phyloP scores from a whole-genome alignment of 2,329 filamentous ascomycete genomes.

The Magnaporthiopsis poae region DNA sequence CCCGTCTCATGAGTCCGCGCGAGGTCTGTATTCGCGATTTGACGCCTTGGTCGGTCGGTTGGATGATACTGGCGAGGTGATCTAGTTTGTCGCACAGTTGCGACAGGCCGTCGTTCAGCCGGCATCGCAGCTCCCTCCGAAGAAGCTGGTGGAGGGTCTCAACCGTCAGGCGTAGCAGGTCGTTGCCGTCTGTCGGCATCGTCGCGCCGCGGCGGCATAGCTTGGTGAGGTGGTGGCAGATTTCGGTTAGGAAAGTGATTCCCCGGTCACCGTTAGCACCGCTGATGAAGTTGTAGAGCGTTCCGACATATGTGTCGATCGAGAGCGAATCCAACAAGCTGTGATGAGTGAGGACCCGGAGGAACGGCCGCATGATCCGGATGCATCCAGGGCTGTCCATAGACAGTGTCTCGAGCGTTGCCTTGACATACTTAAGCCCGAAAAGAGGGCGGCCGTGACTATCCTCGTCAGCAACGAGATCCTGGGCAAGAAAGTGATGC shows the following conservation, averaged over 20 bases:
- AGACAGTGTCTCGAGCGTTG: not conserved
- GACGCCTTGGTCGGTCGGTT: too few species aligned
- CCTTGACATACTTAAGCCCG: not conserved
- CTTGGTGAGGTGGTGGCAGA: constrained; percentile 14
- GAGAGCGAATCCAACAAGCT: constrained; percentile 26
- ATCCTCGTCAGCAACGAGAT: not conserved
- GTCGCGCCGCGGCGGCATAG: not conserved
- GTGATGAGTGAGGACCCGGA: constrained; percentile 24
- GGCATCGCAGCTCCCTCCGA: not conserved
- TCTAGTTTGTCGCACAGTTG: not conserved
- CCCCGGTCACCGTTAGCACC: constrained; percentile 22
- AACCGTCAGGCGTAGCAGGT: not conserved
- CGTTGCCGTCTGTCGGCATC: not conserved
- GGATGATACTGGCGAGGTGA: not conserved
- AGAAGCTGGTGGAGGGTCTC: constrained; percentile 1
- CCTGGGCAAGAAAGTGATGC: constrained; percentile 1
- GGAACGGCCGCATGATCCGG: constrained; percentile 21
- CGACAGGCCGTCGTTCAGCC: not conserved
- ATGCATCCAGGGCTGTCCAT: not conserved
- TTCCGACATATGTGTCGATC: constrained; percentile 26
- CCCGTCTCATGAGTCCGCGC: too few species aligned
- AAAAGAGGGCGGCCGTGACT: too few species aligned
- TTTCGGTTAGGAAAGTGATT: constrained; percentile 21
- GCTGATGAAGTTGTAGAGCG: constrained; percentile 24
- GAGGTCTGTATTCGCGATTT: too few species aligned